These are phyloP conservation scores for Talaromyces nanjingensis DNA, from an alignment of 495 filamentous ascomycete species.

Conservation along the genomic window DNA sequence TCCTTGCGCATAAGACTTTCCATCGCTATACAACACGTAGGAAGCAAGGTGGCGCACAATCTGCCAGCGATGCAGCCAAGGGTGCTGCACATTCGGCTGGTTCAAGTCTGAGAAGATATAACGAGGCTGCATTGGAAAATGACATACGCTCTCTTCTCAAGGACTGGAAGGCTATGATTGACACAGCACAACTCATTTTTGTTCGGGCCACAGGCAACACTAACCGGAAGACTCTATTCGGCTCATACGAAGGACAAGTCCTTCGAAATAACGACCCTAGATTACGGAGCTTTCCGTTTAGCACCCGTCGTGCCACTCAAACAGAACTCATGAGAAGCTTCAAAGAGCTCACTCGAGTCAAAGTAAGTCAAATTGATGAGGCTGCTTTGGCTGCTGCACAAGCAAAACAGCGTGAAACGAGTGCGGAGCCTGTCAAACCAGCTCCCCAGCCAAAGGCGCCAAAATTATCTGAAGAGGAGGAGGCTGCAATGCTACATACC, in stretches of 20 bases:
- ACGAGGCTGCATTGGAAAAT: conserved; percentile 77
- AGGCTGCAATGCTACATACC: conserved; percentile 71
- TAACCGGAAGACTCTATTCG: conserved; percentile 79
- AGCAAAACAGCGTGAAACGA: conserved; percentile 26
- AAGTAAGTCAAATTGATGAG: conserved; percentile 69
- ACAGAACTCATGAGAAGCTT: conserved; percentile 90
- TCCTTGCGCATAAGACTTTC: conserved; percentile 94
- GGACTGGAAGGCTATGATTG: conserved; percentile 79
- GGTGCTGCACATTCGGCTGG: conserved; percentile 92
- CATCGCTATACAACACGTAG: conserved; percentile 93
- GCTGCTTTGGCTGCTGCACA: conserved; percentile 43
- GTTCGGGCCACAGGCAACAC: conserved; percentile 81
- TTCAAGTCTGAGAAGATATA: conserved; percentile 82
- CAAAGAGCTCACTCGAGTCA: conserved; percentile 83
- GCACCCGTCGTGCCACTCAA: conserved; percentile 88
- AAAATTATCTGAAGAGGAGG: conserved; percentile 68
- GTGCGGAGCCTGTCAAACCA: conserved; percentile 29
- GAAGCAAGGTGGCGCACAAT: conserved; percentile 94
- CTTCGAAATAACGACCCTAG: conserved; percentile 73
- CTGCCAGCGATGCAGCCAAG: conserved; percentile 83
- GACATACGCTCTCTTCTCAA: conserved; percentile 73
- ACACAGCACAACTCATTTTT: conserved; percentile 76
- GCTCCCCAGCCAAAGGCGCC: conserved; percentile 47
- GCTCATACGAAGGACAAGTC: conserved; percentile 83
- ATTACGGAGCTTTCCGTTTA: conserved; percentile 89